Evolutionary conservation across 495 filamentous ascomycete genomes (phyloP), one percentile per base, ranked within the genome.

Genomic region (Xylaria curta): DNA sequence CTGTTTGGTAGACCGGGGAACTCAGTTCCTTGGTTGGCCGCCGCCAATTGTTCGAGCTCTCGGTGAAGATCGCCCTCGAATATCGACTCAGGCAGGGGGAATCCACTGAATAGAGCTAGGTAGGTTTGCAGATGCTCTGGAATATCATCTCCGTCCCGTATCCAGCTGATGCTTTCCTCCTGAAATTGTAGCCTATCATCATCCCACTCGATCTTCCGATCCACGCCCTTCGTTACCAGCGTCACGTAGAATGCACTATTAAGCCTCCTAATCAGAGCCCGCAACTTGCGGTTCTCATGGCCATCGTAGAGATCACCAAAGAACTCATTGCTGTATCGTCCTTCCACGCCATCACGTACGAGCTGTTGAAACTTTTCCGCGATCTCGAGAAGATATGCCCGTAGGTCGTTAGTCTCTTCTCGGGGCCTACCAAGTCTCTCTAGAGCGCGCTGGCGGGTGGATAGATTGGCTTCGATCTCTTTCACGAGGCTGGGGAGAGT

Each of bases 321-420:
- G 74, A 79, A 79, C 3, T 46, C 46, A 47, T 79, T 59, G 47
- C 44, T 68, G 60, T 81, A 81, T 10, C 70, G 68, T 2, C 79
- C 79, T 4, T 74, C 69, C 0, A 79, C 62, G 0, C 72, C 77
- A 21, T 81, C 74, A 42, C 66, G 66, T 0, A 74, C 77, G 5
- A 81, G 33, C 0, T 68, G 66, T 24, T 73, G 69, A 21, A 77
- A 81, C 0, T 64, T 59, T 6, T 71, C 51, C 9, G 74, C 49
- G 33, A 78, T 75, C 63, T 53, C 46, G 40, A 73, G 64, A 1
- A 81, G 59, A 33, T 78, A 79, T 13, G 69, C 36, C 10, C 74
- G 56, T 13, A 46, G 42, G 4, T 46, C 42, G 4, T 46, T 4
- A 46, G 42, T 46, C 42, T 17, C 42, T 5, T 13, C 13, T 13